These are phyloP conservation scores for Ciborinia camelliae DNA, from an alignment of 2,329 filamentous ascomycete genomes.

Conservation along the genomic window DNA sequence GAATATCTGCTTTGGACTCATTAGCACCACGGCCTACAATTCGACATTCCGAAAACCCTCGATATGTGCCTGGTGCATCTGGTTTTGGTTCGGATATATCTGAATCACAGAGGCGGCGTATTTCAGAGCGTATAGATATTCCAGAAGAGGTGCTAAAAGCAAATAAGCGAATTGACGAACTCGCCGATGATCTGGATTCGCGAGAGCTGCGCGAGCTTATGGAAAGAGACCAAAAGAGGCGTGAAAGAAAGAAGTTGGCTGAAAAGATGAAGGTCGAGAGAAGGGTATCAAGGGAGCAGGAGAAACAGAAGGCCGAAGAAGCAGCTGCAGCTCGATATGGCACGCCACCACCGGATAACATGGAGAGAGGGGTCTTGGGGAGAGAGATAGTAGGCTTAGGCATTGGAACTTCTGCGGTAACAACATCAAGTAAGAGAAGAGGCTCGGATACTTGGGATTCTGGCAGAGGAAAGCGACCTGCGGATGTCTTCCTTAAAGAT, in stretches of 20 bases:
- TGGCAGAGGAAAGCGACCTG: slow-evolving; percentile 37
- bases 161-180: slow-evolving; percentile 61
- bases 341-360: slow-evolving; percentile 51
- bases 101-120: slow-evolving; percentile 49
- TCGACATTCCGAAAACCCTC: slow-evolving; percentile 65
- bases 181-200: slow-evolving; percentile 84
- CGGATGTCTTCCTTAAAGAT: slow-evolving; percentile 29
- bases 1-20: slow-evolving; percentile 74
- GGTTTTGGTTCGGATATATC: slow-evolving; percentile 43
- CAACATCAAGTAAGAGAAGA: slow-evolving; percentile 56
- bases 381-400: slow-evolving; percentile 56
- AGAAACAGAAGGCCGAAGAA: slow-evolving; percentile 60
- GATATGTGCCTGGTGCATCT: slow-evolving; percentile 48
- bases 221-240: slow-evolving; percentile 80
- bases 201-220: slow-evolving; percentile 81
- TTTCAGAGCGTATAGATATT: slow-evolving; percentile 51
- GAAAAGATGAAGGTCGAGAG: slow-evolving; percentile 66
- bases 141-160: slow-evolving; percentile 59
- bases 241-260: slow-evolving; percentile 66
- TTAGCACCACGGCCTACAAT: slow-evolving; percentile 83
- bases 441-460: slow-evolving; percentile 41
- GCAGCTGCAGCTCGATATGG: slow-evolving; percentile 52
- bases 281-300: slow-evolving; percentile 62
- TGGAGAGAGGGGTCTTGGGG: slow-evolving; percentile 59
- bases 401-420: slow-evolving; percentile 52